These are phyloP conservation scores for Backusella liffmaniae DNA, from an alignment of 192 early-diverging fungal genomes.

Conservation along the genomic window DNA sequence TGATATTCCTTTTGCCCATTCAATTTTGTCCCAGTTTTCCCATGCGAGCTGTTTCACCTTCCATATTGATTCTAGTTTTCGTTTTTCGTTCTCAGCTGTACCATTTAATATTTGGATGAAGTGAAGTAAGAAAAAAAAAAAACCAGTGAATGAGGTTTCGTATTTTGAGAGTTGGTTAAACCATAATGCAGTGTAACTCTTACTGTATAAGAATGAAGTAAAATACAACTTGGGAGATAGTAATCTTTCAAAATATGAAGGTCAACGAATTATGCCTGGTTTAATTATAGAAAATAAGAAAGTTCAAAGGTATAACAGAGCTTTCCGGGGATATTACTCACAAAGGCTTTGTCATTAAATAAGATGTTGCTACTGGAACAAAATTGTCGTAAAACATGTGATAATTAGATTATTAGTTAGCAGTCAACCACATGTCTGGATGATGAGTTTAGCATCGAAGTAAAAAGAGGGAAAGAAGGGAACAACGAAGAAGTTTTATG, in stretches of 20 bases:
- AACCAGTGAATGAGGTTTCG: no score
- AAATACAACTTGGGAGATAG: neutral
- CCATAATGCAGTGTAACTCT: no score
- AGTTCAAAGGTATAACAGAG: neutral
- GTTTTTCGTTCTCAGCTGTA: neutral
- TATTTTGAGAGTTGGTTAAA: no score
- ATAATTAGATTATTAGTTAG: neutral
- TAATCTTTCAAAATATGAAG: neutral
- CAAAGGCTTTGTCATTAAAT: neutral
- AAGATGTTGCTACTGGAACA: neutral
- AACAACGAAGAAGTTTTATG: constrained; percentile 5
- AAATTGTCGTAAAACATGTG: neutral
- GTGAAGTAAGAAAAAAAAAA: neutral
- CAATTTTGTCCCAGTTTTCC: constrained; percentile 9
- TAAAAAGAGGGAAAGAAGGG: constrained; percentile 3
- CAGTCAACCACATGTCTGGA: neutral
- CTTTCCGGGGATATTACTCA: constrained; percentile 1
- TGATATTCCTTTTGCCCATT: neutral
- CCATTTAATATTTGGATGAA: neutral
- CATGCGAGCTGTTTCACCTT: constrained; percentile 10
- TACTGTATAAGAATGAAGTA: neutral
- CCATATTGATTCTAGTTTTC: constrained; percentile 1
- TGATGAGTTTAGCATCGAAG: neutral
- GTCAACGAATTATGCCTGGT: neutral
- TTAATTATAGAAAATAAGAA: constrained; percentile 3